These are phyloP conservation scores for Phytophthora pseudosyringae DNA, from an alignment of 352 stramenopile genomes.

Conservation along the genomic window DNA sequence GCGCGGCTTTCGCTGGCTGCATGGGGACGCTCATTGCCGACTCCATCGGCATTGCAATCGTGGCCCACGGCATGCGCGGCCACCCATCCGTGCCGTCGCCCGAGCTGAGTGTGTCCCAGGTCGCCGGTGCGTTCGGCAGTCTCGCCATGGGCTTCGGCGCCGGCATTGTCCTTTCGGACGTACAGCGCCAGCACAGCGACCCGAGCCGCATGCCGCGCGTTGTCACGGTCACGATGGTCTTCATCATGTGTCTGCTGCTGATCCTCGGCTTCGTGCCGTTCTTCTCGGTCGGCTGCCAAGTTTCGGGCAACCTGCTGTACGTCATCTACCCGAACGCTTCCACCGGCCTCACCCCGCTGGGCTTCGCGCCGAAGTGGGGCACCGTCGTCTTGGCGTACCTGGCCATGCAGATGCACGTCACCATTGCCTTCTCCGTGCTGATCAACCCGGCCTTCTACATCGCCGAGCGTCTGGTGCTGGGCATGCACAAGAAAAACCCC, in stretches of 20 bases:
- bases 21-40: constrained; percentile 52
- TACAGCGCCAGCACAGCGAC: constrained; percentile 61
- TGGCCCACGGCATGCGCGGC: constrained; percentile 34
- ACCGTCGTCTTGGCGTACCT: constrained; percentile 49
- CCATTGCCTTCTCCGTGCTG: constrained; percentile 50
- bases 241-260: constrained; percentile 64
- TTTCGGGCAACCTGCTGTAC: constrained; percentile 72
- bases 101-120: constrained; percentile 54
- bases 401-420: constrained; percentile 49
- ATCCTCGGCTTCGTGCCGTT: constrained; percentile 54
- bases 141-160: constrained; percentile 69
- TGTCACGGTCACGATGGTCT: constrained; percentile 54
- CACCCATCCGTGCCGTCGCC: constrained; percentile 53
- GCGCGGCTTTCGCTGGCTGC: constrained; percentile 59
- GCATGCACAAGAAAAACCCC: constrained; percentile 52
- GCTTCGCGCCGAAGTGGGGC: constrained; percentile 51
- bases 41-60: constrained; percentile 29
- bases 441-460: constrained; percentile 63
- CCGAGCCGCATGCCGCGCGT: constrained; percentile 36
- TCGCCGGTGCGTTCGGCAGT: constrained; percentile 65
- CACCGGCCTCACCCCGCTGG: constrained; percentile 42
- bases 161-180: constrained; percentile 62
- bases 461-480: constrained; percentile 53
- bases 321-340: constrained; percentile 47
- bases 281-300: constrained; percentile 63